Conservation (phyloP, 176 grass and related monocot species). For the Ampelocalamus luodianensis region DNA sequence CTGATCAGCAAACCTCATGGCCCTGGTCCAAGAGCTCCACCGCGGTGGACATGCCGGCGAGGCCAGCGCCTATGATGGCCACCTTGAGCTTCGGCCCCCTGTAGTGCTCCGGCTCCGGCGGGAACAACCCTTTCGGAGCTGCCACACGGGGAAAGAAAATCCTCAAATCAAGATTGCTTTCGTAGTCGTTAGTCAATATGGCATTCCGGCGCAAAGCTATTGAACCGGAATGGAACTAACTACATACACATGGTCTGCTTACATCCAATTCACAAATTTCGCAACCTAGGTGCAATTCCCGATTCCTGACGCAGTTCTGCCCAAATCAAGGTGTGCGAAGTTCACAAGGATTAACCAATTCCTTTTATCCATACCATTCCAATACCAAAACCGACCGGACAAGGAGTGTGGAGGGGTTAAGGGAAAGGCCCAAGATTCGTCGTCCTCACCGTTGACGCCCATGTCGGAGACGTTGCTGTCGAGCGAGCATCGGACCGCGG, state of each 20-base stretch:
- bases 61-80: slow-evolving; percentile 82
- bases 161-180: not conserved
- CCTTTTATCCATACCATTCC: not conserved
- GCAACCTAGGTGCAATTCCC: not conserved
- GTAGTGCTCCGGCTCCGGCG: slow-evolving; percentile 78
- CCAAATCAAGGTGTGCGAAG: not conserved
- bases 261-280: slow-evolving; percentile 5
- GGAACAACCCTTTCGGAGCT: slow-evolving; percentile 93
- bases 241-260: not conserved
- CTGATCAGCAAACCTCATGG: slow-evolving; percentile 67
- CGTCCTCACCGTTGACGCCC: slow-evolving; percentile 70
- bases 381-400: slow-evolving; percentile 9
- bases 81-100: slow-evolving; percentile 94
- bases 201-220: slow-evolving; percentile 22
- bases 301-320: not conserved
- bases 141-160: slow-evolving; percentile 13
- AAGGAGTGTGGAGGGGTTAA: not conserved
- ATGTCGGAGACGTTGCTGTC: slow-evolving; percentile 93
- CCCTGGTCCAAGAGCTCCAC: slow-evolving; percentile 98
- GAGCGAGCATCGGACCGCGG: slow-evolving; percentile 62
- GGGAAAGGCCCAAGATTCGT: not conserved
- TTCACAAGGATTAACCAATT: not conserved
- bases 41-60: slow-evolving; percentile 95
- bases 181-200: not conserved
- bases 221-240: not conserved